Percentiles rank a stretch among this genome's conserved stretches.
These are phyloP conservation scores for Talaromyces sp. DNA, from an alignment of 2,329 filamentous ascomycete genomes.

Conservation along the genomic window DNA sequence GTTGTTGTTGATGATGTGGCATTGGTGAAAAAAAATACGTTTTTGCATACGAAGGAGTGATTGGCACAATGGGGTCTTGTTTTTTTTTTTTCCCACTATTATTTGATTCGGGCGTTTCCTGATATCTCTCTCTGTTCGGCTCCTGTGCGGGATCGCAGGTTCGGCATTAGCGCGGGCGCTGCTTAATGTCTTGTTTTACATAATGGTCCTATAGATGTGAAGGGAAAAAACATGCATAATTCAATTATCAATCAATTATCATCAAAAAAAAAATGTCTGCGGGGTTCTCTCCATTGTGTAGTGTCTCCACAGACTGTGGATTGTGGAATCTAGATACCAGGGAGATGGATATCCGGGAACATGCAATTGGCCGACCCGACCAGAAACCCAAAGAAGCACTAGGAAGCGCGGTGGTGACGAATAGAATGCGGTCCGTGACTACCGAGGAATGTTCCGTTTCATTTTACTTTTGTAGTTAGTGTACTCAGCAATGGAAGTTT, in stretches of 20 bases:
- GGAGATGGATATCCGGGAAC: background rate
- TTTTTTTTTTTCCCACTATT: background rate
- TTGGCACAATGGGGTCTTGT: background rate
- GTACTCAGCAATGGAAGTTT: too few species aligned
- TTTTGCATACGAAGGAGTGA: constrained; percentile 10
- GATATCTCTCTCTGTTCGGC: background rate
- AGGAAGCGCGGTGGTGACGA: too few species aligned
- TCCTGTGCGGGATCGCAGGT: background rate
- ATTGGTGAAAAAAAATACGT: background rate
- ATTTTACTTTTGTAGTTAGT: too few species aligned
- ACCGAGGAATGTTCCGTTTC: too few species aligned
- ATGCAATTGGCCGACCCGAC: background rate
- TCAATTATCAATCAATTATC: background rate
- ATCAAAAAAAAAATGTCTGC: background rate
- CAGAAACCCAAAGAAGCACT: too few species aligned
- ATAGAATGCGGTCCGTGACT: too few species aligned
- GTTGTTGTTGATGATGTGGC: background rate
- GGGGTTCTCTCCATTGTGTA: background rate
- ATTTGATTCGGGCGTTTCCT: background rate
- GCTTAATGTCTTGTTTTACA: background rate
- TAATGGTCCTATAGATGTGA: background rate
- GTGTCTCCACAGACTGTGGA: background rate
- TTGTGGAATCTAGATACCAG: background rate
- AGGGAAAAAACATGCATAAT: background rate
- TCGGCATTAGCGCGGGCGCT: background rate